Percentiles rank a stretch among this genome's conserved stretches.
Conservation (phyloP, 2,329 filamentous ascomycete species). For the Plectosphaerella plurivora region DNA sequence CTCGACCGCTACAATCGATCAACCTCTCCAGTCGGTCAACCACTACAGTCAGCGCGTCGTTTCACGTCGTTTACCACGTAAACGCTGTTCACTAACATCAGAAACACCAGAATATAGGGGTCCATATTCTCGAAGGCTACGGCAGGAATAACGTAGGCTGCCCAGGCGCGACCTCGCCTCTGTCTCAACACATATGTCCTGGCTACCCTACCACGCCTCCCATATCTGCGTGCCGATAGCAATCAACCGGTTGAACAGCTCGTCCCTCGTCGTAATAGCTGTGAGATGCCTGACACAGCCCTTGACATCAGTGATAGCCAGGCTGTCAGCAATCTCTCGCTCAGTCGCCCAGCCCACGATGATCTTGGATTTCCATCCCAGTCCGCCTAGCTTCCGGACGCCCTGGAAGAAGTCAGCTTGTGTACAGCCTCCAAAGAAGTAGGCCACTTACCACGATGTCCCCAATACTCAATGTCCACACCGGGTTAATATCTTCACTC, state of each 20-base stretch:
- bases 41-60: too few relatives aligned
- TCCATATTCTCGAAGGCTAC: too few relatives aligned
- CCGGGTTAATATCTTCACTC: slow-evolving; percentile 48
- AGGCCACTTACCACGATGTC: slow-evolving; percentile 48
- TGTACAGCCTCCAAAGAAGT: neutral
- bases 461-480: slow-evolving; percentile 66
- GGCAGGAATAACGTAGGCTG: too few relatives aligned
- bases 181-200: too few relatives aligned
- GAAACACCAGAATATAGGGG: too few relatives aligned
- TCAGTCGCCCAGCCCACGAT: slow-evolving; percentile 76
- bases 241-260: slow-evolving; percentile 75
- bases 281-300: slow-evolving; percentile 60
- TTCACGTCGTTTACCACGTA: too few relatives aligned
- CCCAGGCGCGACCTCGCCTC: too few relatives aligned
- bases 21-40: too few relatives aligned
- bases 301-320: slow-evolving; percentile 59
- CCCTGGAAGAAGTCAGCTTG: neutral
- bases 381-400: slow-evolving; percentile 72
- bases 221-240: slow-evolving; percentile 79
- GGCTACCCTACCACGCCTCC: slow-evolving; percentile 62
- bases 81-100: too few relatives aligned
- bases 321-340: slow-evolving; percentile 68
- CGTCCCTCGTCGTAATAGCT: slow-evolving; percentile 67
- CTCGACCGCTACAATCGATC: too few relatives aligned
- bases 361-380: slow-evolving; percentile 82